A percentile compares a stretch with the other conserved stretches of the same genome.
Evolutionary conservation across 225 moss, liverwort and hornwort species (phyloP).

Genomic region (Rhytidiadelphus loreus): DNA sequence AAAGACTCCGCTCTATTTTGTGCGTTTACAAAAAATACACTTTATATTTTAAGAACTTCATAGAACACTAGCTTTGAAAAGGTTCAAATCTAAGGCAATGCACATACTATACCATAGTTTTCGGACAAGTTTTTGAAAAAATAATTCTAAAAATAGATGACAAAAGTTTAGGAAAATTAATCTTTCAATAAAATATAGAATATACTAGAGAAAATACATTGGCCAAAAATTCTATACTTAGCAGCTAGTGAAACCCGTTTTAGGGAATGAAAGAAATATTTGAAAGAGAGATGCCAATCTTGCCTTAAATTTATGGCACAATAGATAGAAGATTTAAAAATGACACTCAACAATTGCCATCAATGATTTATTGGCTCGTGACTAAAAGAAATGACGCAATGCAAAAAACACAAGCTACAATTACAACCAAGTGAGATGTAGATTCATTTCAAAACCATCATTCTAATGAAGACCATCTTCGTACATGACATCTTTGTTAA

Average conservation of each 20-base stretch:
- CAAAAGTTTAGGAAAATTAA: too few relatives aligned
- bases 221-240: too few relatives aligned
- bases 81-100: too few relatives aligned
- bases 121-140: accelerated
- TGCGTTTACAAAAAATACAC: not conserved
- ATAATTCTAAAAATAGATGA: not conserved
- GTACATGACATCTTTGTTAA: not conserved
- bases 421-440: not conserved
- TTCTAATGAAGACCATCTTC: not conserved
- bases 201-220: too few relatives aligned
- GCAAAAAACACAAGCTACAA: too few relatives aligned
- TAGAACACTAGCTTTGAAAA: not conserved
- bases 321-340: too few relatives aligned
- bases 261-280: too few relatives aligned
- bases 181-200: too few relatives aligned
- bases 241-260: too few relatives aligned
- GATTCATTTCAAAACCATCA: not conserved
- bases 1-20: too few relatives aligned
- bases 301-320: accelerated
- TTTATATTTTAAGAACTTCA: too few relatives aligned
- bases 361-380: not conserved
- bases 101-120: too few relatives aligned
- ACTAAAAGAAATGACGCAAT: accelerated
- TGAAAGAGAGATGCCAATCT: accelerated
- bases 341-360: not conserved